Conservation (phyloP, 306 rosid species). For the Vigna unguiculata region DNA sequence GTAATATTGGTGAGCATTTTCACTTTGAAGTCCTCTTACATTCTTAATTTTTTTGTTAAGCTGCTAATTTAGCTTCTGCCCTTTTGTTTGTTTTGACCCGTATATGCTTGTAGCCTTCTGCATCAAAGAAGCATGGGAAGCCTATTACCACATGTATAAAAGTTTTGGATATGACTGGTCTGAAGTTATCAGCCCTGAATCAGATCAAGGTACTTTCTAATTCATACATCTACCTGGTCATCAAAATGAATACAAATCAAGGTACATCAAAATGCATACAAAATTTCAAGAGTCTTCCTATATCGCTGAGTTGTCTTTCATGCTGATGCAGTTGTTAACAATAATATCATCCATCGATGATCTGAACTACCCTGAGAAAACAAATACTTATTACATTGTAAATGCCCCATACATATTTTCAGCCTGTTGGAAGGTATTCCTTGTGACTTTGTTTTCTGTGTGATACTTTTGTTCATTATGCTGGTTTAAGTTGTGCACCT, state of each 20-base stretch:
- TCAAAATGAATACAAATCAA: too few relatives aligned
- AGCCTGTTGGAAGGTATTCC: constrained; percentile 92
- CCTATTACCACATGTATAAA: constrained; percentile 84
- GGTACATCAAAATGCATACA: too few relatives aligned
- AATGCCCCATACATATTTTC: constrained; percentile 90
- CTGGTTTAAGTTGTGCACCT: constrained; percentile 25
- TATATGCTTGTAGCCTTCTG: constrained; percentile 69
- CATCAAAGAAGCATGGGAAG: constrained; percentile 79
- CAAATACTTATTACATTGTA: constrained; percentile 88
- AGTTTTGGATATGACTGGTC: constrained; percentile 96
- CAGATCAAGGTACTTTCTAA: constrained; percentile 75
- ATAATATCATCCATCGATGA: constrained; percentile 90
- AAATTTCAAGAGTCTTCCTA: too few relatives aligned
- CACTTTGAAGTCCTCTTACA: constrained; percentile 31
- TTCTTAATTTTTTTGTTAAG: neutral
- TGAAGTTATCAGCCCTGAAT: constrained; percentile 88
- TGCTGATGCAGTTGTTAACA: constrained; percentile 72
- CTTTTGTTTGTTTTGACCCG: constrained; percentile 44
- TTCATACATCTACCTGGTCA: constrained; percentile 25
- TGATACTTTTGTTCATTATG: constrained; percentile 9
- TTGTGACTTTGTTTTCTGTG: constrained; percentile 29
- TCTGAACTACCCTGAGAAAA: constrained; percentile 94
- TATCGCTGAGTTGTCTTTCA: constrained; percentile 36
- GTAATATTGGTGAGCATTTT: constrained; percentile 71
- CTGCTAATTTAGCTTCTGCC: constrained; percentile 33